Base-by-base conservation (phyloP, 2,329 filamentous ascomycete species). In the Teratosphaeria zuluensis region DNA sequence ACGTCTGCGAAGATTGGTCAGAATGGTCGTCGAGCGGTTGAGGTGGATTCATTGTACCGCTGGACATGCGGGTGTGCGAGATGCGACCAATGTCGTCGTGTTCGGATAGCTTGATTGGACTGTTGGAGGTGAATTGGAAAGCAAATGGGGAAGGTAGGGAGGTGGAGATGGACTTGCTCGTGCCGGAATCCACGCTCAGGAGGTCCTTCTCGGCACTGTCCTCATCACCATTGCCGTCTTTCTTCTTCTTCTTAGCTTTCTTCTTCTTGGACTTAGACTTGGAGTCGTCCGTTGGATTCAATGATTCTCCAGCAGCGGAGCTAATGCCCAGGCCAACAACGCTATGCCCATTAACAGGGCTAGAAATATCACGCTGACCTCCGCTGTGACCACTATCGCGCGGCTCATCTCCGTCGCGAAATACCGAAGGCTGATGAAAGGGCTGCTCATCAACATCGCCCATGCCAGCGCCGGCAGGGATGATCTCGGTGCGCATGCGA, bases 221-320 rank as follows among this genome's bases (percentile, higher is more conserved):
- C 21, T 56, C 51, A 33, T 30, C 32, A 55, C 46, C 51, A 31
- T 56, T 55, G 31, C 51, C 55, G 21, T 58, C 57, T 32, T 56
- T 30, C 59, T 61, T 62, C 51, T 60, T 63, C 28, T 56, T 58
- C 55, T 65, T 68, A 11, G 54, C 42, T 60, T 66, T 62, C 55
- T 63, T 63, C 58, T 64, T 64, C 57, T 62, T 65, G 48, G 57
- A 57, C 59, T 65, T 65, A 14, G 48, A 2, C 58, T 62, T 60
- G 12, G 55, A 48, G 19, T 53, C 46, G 42, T 56, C 56, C 33
- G 30, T 33, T 46, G 11, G 16, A 53, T 4, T 30, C 48, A n/a
- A 31, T 19, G 14, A n/a, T n/a, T 16, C 9, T 9, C 24, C 56
- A 52, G 30, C 38, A 55, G 19, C 53, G 54, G 54, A 31, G 8